These are phyloP conservation scores for Kluyveromyces wickerhamii DNA, from an alignment of 805 yeast genomes.

Conservation along the genomic window DNA sequence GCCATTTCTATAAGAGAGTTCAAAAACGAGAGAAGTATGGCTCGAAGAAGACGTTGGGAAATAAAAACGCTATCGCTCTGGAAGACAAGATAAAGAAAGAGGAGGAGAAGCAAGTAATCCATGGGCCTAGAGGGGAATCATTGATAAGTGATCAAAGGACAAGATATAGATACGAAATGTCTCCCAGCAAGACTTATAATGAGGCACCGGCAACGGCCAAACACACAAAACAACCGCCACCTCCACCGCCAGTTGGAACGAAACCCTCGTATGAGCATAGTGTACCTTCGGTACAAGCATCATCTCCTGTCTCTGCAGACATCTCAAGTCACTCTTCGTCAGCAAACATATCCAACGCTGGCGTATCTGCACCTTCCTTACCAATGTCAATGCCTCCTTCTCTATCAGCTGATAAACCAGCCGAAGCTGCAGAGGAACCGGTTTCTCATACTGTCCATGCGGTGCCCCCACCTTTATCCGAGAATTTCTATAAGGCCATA, in stretches of 20 bases:
- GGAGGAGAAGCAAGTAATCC: slow-evolving; percentile 62
- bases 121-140: slow-evolving; percentile 41
- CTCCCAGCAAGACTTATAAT: no score
- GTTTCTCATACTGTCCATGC: slow-evolving; percentile 1
- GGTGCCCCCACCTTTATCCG: background rate
- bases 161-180: slow-evolving; percentile 26
- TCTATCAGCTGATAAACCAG: no score
- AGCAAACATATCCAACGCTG: no score
- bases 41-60: slow-evolving; percentile 74
- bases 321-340: no score
- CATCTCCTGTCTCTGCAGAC: no score
- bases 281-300: no score
- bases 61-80: slow-evolving; percentile 81
- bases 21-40: slow-evolving; percentile 71
- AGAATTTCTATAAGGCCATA: slow-evolving; percentile 1
- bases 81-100: slow-evolving; percentile 52
- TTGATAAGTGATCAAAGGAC: slow-evolving; percentile 25
- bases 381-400: no score
- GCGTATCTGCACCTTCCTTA: no score
- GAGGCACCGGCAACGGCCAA: no score
- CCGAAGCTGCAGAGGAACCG: background rate
- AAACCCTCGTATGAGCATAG: no score
- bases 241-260: no score
- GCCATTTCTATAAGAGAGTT: slow-evolving; percentile 76
- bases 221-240: no score